These are phyloP conservation scores for Sarcocystis neurona DNA, from an alignment of 169 alveolate genomes.

Conservation along the genomic window DNA sequence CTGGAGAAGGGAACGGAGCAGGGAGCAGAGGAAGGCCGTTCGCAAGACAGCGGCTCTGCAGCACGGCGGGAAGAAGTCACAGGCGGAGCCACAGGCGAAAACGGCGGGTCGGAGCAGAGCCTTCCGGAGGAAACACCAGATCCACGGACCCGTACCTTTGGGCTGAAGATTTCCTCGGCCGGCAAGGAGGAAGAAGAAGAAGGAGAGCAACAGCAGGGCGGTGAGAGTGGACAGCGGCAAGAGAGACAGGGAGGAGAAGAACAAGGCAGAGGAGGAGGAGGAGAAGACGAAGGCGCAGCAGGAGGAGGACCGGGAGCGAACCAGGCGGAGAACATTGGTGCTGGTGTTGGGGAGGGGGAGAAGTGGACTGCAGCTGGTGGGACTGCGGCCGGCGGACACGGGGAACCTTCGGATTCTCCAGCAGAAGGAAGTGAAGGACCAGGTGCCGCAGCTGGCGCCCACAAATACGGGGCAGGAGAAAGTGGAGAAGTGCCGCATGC, in stretches of 20 bases:
- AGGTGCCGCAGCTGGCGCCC: background rate
- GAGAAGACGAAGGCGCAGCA: background rate
- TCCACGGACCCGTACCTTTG: too few species aligned
- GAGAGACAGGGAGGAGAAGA: background rate
- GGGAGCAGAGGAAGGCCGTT: background rate
- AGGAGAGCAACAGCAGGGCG: background rate
- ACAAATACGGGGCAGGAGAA: background rate
- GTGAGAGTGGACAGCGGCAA: background rate
- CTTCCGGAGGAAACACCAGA: too few species aligned
- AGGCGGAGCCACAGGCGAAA: too few species aligned
- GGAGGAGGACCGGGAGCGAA: background rate
- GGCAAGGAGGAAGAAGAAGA: too few species aligned
- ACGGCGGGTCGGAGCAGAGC: too few species aligned
- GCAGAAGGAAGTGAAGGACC: background rate
- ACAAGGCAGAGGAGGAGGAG: constrained; percentile 9
- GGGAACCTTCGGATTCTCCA: background rate
- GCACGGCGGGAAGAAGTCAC: background rate
- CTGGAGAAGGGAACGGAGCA: background rate
- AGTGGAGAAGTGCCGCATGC: background rate
- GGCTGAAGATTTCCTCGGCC: too few species aligned
- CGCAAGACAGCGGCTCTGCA: background rate
- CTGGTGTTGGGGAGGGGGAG: too few species aligned
- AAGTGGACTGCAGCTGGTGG: too few species aligned
- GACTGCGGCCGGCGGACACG: background rate
- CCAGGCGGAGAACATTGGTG: too few species aligned